Evolutionary conservation across 2,329 filamentous ascomycete genomes (phyloP).

Genomic region (Verticillium dahliae): DNA sequence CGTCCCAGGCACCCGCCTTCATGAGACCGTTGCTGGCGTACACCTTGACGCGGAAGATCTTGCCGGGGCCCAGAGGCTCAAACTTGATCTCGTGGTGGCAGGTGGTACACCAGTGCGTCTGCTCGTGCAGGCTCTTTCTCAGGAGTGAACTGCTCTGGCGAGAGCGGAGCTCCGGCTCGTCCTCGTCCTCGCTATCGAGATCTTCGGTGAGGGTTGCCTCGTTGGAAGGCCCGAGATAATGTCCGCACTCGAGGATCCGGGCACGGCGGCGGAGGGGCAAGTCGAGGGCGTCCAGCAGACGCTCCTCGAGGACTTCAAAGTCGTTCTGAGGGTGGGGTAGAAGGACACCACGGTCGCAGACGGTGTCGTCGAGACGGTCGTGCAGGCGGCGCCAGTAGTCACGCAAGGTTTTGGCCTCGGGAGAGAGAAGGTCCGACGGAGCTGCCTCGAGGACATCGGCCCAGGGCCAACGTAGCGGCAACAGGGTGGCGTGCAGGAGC

Average conservation of each 20-base stretch:
- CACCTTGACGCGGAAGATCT: constrained; percentile 73
- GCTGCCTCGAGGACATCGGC: constrained; percentile 42
- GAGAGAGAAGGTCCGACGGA: constrained; percentile 31
- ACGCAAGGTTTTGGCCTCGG: constrained; percentile 42
- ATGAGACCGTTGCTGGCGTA: constrained; percentile 95
- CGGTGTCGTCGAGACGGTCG: constrained; percentile 65
- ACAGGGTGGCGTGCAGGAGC: constrained; percentile 68
- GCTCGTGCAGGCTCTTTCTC: constrained; percentile 8
- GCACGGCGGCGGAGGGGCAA: constrained; percentile 57
- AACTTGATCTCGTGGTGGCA: constrained; percentile 49
- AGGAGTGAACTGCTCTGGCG: constrained; percentile 13
- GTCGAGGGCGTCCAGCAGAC: constrained; percentile 55
- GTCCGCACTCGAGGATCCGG: constrained; percentile 67
- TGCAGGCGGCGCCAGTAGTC: constrained; percentile 62
- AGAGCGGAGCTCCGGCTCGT: constrained; percentile 21
- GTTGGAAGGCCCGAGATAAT: constrained; percentile 62
- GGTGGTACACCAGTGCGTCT: constrained; percentile 49
- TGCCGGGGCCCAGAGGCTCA: constrained; percentile 45
- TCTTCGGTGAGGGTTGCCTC: constrained; percentile 35
- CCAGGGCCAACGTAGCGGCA: constrained; percentile 65
- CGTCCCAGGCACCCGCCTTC: constrained; percentile 84
- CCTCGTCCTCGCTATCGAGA: constrained; percentile 37
- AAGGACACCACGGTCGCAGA: constrained; percentile 66
- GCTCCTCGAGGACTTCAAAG: constrained; percentile 52
- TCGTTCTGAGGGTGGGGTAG: constrained; percentile 74